Conservation (phyloP, 2,329 filamentous ascomycete species). For the Lachnellula hyalina region DNA sequence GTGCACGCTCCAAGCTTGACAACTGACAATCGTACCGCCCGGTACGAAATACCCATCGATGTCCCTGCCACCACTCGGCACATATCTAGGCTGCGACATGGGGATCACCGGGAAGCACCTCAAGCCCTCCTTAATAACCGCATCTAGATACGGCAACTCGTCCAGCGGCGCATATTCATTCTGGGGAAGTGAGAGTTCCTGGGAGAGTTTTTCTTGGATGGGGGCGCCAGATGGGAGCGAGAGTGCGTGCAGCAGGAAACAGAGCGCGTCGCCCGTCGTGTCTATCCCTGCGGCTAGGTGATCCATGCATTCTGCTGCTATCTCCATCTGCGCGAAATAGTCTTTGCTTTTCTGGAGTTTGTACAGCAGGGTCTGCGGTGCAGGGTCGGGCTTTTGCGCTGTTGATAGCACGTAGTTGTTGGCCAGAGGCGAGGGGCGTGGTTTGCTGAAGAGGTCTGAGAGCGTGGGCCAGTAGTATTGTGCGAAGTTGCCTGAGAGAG, state of each 20-base stretch:
- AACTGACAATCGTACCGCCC: constrained; percentile 50
- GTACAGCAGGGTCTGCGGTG: constrained; percentile 52
- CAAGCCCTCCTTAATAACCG: constrained; percentile 56
- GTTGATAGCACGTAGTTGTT: constrained; percentile 54
- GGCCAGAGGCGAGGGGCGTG: constrained; percentile 41
- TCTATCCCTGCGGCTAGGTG: constrained; percentile 68
- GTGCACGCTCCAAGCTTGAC: constrained; percentile 57
- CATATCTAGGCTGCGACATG: constrained; percentile 60
- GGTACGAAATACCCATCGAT: constrained; percentile 53
- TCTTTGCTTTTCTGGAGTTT: constrained; percentile 50
- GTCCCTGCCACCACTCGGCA: constrained; percentile 47
- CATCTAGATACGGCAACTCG: constrained; percentile 54
- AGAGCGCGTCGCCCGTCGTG: constrained; percentile 64
- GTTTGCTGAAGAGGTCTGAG: constrained; percentile 89
- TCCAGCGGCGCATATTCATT: constrained; percentile 40
- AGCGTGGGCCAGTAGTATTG: constrained; percentile 83
- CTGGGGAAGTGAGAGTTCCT: constrained; percentile 40
- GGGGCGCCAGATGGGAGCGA: constrained; percentile 51
- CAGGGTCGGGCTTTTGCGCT: constrained; percentile 40
- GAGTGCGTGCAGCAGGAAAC: constrained; percentile 67
- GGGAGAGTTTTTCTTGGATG: constrained; percentile 47
- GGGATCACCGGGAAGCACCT: constrained; percentile 60
- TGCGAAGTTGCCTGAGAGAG: constrained; percentile 39
- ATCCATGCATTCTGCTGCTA: constrained; percentile 64
- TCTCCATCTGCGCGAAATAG: constrained; percentile 46